Conservation (phyloP, 129 eudicot genomes). For the Lactuca sativa region DNA sequence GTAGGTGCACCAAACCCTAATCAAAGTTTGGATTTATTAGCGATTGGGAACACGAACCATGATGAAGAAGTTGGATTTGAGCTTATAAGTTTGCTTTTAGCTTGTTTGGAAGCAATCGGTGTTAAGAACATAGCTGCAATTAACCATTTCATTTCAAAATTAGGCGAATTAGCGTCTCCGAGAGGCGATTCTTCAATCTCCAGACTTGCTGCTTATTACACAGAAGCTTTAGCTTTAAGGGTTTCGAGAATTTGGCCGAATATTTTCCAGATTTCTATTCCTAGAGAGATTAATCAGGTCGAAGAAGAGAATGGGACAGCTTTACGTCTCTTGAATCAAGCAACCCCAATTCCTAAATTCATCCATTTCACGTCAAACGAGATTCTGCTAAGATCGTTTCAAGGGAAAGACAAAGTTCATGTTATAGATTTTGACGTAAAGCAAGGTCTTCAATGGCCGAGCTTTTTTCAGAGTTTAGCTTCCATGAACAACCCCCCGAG, state of each 20-base stretch:
- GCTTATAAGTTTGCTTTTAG: slow-evolving; percentile 69
- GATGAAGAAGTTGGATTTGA: slow-evolving; percentile 64
- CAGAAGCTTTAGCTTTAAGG: slow-evolving; percentile 77
- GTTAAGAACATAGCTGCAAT: slow-evolving; percentile 56
- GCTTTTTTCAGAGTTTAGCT: slow-evolving; percentile 85
- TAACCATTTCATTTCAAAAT: slow-evolving; percentile 52
- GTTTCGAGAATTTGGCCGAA: slow-evolving; percentile 78
- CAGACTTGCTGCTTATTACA: slow-evolving; percentile 77
- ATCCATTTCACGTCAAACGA: slow-evolving; percentile 90
- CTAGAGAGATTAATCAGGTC: slow-evolving; percentile 51
- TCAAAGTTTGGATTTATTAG: slow-evolving; percentile 35
- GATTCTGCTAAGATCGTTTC: slow-evolving; percentile 73
- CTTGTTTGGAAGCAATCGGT: slow-evolving; percentile 71
- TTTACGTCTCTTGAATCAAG: slow-evolving; percentile 69
- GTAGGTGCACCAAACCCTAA: slow-evolving; percentile 49
- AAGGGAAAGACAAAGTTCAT: slow-evolving; percentile 80
- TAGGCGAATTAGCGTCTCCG: slow-evolving; percentile 90
- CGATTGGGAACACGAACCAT: slow-evolving; percentile 35
- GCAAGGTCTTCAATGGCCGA: slow-evolving; percentile 97
- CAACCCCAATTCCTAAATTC: slow-evolving; percentile 75
- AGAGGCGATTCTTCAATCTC: slow-evolving; percentile 57
- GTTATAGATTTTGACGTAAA: slow-evolving; percentile 84
- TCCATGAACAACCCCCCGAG: slow-evolving; percentile 63
- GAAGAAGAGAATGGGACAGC: slow-evolving; percentile 71
- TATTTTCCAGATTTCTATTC: slow-evolving; percentile 53